Conservation (phyloP, 352 stramenopile species). For the Globisporangium uncinulatum region DNA sequence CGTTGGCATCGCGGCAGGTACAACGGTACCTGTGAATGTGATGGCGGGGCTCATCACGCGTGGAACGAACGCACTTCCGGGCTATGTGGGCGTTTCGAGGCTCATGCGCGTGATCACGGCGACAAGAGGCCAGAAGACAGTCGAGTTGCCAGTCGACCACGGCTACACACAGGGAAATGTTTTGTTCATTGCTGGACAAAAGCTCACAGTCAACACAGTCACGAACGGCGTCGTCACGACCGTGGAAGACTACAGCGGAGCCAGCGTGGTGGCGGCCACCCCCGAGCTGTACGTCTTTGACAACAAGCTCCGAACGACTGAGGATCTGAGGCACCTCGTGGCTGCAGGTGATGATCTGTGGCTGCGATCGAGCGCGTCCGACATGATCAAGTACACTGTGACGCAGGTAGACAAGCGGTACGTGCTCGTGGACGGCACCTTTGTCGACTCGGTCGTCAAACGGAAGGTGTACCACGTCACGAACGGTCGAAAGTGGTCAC, state of each 20-base stretch:
- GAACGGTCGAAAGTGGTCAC: conserved; percentile 51
- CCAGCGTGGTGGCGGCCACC: conserved; percentile 20
- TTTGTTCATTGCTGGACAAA: conserved; percentile 35
- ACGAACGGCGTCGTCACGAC: conserved; percentile 26
- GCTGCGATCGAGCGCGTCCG: conserved; percentile 29
- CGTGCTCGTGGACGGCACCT: conserved; percentile 42
- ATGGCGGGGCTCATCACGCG: conserved; percentile 49
- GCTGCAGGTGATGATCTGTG: conserved; percentile 41
- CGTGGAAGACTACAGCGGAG: conserved; percentile 22
- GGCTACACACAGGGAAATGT: conserved; percentile 18
- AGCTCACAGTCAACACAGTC: conserved; percentile 31
- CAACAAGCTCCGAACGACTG: conserved; percentile 57
- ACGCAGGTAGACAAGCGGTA: conserved; percentile 21
- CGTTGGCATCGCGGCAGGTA: not conserved
- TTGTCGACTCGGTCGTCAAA: conserved; percentile 34
- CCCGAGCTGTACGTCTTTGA: conserved; percentile 51
- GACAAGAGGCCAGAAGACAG: conserved; percentile 13
- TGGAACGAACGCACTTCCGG: conserved; percentile 36
- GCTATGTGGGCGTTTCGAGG: conserved; percentile 34
- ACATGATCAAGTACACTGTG: conserved; percentile 48
- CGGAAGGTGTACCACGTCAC: conserved; percentile 25
- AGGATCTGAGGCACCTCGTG: conserved; percentile 36
- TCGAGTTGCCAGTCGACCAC: conserved; percentile 44
- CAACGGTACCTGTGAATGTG: conserved; percentile 18
- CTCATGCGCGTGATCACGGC: conserved; percentile 47